A percentile compares a stretch with the other conserved stretches of the same genome.
These are phyloP conservation scores for Metschnikowia continentalis DNA, from an alignment of 805 yeast species.

Conservation along the genomic window DNA sequence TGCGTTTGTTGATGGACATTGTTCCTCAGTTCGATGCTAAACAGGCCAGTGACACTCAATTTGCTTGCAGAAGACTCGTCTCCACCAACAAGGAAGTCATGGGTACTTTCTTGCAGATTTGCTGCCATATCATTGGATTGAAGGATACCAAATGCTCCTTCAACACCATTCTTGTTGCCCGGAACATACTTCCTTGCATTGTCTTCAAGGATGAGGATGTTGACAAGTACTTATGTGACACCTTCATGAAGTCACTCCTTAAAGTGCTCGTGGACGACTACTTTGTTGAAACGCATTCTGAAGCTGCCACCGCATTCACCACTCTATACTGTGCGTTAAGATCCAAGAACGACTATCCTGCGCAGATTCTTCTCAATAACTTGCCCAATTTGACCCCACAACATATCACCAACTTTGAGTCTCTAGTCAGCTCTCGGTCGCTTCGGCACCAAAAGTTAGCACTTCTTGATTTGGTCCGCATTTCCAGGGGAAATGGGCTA, in stretches of 20 bases:
- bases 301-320: constrained; percentile 86
- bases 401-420: constrained; percentile 61
- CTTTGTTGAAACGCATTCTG: constrained; percentile 82
- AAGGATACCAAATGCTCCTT: constrained; percentile 91
- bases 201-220: constrained; percentile 69
- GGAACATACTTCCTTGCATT: constrained; percentile 68
- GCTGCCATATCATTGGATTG: constrained; percentile 73
- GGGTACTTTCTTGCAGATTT: constrained; percentile 71
- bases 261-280: constrained; percentile 67
- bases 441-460: constrained; percentile 78
- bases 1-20: constrained; percentile 78
- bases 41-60: constrained; percentile 53
- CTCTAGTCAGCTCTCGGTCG: constrained; percentile 56
- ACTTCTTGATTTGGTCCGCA: constrained; percentile 68
- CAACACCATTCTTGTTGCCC: constrained; percentile 77
- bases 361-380: constrained; percentile 49
- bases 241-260: constrained; percentile 65
- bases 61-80: constrained; percentile 62
- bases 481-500: constrained; percentile 44
- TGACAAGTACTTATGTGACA: constrained; percentile 61
- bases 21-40: constrained; percentile 71
- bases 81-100: constrained; percentile 60
- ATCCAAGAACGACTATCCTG: constrained; percentile 64
- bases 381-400: constrained; percentile 54
- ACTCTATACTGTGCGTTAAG: constrained; percentile 72